Base-by-base conservation (phyloP, 2,329 filamentous ascomycete species). In the Trichoderma semiorbis region DNA sequence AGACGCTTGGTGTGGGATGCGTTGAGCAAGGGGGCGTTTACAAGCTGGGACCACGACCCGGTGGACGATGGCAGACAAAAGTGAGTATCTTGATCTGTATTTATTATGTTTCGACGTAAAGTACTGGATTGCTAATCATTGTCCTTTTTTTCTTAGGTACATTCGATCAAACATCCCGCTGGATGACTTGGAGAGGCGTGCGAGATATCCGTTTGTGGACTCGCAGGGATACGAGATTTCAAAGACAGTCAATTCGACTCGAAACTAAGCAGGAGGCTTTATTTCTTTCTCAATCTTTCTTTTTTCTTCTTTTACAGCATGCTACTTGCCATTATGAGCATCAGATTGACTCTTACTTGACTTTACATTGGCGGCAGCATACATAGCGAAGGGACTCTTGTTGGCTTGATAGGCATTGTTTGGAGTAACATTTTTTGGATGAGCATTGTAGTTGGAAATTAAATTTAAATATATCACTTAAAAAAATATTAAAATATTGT, bases 1-100 rank as follows among this genome's bases (percentile, higher is more conserved):
- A 89, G 95, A 16, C 88, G 91, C 65, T 83, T 97, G 10, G 92
- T 94, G 30, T 97, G 93, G 91, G 88, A 88, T 53, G 93, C 95
- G 0, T 85, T 98, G 74, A 92, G 90, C 79, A 83, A 91, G 80
- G 95, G 94, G 70, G 85, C 85, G 43, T 94, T 93, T 76, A 92
- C 92, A 50, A 88, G 90, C 79, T 98, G 95, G 95, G 95, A 98
- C 81, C 92, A 92, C 82, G 88, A 95, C 82, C 94, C 94, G 0
- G 83, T 86, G 3, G 90, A 93, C 75, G 89, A 93, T 77, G 92
- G 91, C 30, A 84, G 86, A 62, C 85, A 89, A 75, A 92, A 91
- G 85, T 90, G 83, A 81, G 86, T 82, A 28, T 47, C 3, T 47
- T 16, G 36, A 18, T 39, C 34, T 14, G 5, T 36, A 36, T 36